phyloP scores from a whole-genome alignment of 208 protist genomes.

The Phytomonas sp. region DNA sequence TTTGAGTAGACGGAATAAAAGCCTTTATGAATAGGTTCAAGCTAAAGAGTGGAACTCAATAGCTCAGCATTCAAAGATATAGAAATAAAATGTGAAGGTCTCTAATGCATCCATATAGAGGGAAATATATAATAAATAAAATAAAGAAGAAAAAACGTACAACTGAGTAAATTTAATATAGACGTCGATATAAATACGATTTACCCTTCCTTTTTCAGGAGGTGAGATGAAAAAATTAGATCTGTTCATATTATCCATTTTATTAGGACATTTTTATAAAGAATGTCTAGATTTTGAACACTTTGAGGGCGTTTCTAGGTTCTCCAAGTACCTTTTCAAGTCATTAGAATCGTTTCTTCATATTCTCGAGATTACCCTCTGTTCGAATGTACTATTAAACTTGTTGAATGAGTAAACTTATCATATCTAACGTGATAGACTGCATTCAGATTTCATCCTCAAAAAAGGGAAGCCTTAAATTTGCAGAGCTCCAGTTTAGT shows the following conservation, averaged over 20 bases:
- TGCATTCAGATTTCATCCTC: neutral
- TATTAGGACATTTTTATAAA: neutral
- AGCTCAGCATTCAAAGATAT: neutral
- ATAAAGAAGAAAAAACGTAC: constrained; percentile 4
- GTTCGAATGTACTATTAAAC: neutral
- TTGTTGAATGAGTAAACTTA: neutral
- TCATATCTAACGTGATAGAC: neutral
- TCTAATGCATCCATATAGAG: neutral
- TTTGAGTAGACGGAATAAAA: neutral
- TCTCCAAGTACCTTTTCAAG: neutral
- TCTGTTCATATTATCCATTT: neutral
- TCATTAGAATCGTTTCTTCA: neutral
- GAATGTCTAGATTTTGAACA: neutral
- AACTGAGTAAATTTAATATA: neutral
- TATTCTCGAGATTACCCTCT: neutral
- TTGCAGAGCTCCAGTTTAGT: too few relatives aligned
- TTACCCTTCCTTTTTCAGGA: neutral
- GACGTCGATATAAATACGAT: neutral
- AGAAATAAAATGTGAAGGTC: neutral
- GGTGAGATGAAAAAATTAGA: neutral
- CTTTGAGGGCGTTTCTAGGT: neutral
- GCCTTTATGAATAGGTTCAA: neutral
- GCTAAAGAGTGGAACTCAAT: neutral
- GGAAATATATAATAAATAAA: neutral
- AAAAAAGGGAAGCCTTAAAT: neutral